Evolutionary conservation across 2,329 filamentous ascomycete species (phyloP).

Genomic region (Grosmannia huntii): DNA sequence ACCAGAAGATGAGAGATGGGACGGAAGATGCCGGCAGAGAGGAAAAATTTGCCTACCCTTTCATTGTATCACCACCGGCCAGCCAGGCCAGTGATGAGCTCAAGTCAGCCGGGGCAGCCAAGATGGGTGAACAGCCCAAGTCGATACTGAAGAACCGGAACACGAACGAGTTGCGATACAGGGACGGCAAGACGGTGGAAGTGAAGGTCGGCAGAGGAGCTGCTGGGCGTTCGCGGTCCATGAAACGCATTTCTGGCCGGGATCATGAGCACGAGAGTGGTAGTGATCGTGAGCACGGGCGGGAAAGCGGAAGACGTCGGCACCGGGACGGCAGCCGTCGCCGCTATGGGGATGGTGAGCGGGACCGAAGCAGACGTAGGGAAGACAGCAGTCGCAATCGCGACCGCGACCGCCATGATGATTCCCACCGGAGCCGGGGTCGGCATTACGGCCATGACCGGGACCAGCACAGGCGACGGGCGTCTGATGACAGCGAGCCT

Average conservation of each 20-base stretch:
- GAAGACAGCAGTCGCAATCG: conserved; percentile 29
- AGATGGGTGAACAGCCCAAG: conserved; percentile 26
- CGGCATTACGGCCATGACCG: conserved; percentile 12
- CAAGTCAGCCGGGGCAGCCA: conserved; percentile 21
- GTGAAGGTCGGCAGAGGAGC: conserved; percentile 18
- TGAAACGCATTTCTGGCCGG: background rate
- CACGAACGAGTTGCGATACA: conserved; percentile 42
- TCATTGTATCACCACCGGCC: conserved; percentile 22
- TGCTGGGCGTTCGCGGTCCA: background rate
- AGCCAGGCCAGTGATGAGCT: conserved; percentile 15
- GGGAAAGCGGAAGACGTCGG: conserved; percentile 15
- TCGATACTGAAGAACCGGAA: conserved; percentile 51
- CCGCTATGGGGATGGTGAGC: conserved; percentile 24
- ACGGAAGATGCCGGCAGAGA: conserved; percentile 7
- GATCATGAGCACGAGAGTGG: conserved; percentile 19
- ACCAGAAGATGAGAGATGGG: background rate
- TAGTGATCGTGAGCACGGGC: conserved; percentile 14
- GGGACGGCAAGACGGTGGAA: conserved; percentile 31
- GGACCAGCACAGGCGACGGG: conserved; percentile 11
- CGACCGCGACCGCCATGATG: conserved; percentile 22
- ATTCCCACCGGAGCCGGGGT: conserved; percentile 12
- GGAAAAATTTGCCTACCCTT: conserved; percentile 21
- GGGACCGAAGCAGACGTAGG: conserved; percentile 30
- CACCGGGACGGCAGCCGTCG: conserved; percentile 29
- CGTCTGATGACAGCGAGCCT: conserved; percentile 16